A percentile compares a stretch with the other conserved stretches of the same genome.
Conservation (phyloP, 2,329 filamentous ascomycete species). For the Aureobasidium sp. region DNA sequence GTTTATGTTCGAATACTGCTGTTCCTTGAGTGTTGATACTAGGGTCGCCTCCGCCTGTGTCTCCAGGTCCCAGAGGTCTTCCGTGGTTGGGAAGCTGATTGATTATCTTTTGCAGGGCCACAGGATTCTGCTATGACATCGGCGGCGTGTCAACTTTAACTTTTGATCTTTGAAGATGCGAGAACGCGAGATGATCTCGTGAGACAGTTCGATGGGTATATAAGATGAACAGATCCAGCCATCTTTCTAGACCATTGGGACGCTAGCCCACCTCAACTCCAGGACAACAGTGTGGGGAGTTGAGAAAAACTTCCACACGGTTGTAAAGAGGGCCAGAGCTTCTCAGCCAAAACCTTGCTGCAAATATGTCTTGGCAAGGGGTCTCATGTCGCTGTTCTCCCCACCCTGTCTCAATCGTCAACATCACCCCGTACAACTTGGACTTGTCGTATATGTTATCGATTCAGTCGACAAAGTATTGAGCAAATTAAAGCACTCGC, state of each 20-base stretch:
- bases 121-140: conserved; percentile 6
- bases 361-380: conserved; percentile 1
- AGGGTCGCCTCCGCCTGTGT: not conserved
- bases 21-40: not conserved
- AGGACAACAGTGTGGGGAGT: not conserved
- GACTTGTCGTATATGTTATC: too few relatives aligned
- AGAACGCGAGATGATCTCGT: not conserved
- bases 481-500: too few relatives aligned
- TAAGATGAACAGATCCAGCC: not conserved
- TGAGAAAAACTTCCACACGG: not conserved
- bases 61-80: not conserved
- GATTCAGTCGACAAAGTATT: too few relatives aligned
- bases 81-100: not conserved
- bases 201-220: not conserved
- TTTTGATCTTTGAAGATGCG: not conserved
- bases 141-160: not conserved
- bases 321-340: not conserved
- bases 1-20: not conserved
- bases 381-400: not conserved
- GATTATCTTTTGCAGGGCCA: not conserved
- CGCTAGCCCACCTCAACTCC: conserved; percentile 5
- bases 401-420: not conserved
- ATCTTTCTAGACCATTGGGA: conserved; percentile 10
- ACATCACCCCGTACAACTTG: not conserved
- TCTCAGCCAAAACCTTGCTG: conserved; percentile 6